Conservation (phyloP, 768 basidiomycete species). For the Lactifluus volemus region DNA sequence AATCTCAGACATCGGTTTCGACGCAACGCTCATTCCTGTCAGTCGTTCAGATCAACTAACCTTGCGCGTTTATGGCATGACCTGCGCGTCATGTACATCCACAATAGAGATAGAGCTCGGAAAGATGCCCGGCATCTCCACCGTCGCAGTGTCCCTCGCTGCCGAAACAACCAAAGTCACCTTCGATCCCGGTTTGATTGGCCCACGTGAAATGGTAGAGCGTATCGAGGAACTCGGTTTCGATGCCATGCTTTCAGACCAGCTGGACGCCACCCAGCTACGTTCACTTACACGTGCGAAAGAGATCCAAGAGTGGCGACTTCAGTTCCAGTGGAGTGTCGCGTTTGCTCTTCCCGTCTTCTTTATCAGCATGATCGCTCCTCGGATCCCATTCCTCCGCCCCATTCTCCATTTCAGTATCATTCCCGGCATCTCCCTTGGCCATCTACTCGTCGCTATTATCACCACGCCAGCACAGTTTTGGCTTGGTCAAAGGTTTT, state of each 20-base stretch:
- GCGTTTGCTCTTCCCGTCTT: slow-evolving; percentile 91
- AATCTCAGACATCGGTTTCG: slow-evolving; percentile 90
- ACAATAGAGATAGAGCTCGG: slow-evolving; percentile 66
- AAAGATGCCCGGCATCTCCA: slow-evolving; percentile 62
- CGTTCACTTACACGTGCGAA: slow-evolving; percentile 80
- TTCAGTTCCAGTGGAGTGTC: slow-evolving; percentile 64
- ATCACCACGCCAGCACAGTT: slow-evolving; percentile 91
- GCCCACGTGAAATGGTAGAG: slow-evolving; percentile 83
- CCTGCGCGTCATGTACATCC: slow-evolving; percentile 71
- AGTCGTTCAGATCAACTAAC: slow-evolving; percentile 57
- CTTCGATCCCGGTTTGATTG: slow-evolving; percentile 65
- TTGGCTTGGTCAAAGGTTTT: slow-evolving; percentile 84
- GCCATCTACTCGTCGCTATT: slow-evolving; percentile 64
- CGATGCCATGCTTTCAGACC: slow-evolving; percentile 77
- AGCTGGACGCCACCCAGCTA: slow-evolving; percentile 75
- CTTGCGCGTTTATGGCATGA: slow-evolving; percentile 87
- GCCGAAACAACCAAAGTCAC: slow-evolving; percentile 67
- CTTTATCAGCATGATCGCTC: slow-evolving; percentile 79
- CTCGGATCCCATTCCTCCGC: slow-evolving; percentile 52
- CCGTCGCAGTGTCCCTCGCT: slow-evolving; percentile 64
- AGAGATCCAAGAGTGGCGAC: slow-evolving; percentile 87
- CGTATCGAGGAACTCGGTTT: slow-evolving; percentile 84
- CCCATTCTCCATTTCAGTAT: slow-evolving; percentile 43
- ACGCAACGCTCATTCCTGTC: slow-evolving; percentile 68
- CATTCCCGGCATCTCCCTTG: slow-evolving; percentile 65